Conservation (phyloP, 1,284 basidiomycete genomes). For the Malassezia nana region DNA sequence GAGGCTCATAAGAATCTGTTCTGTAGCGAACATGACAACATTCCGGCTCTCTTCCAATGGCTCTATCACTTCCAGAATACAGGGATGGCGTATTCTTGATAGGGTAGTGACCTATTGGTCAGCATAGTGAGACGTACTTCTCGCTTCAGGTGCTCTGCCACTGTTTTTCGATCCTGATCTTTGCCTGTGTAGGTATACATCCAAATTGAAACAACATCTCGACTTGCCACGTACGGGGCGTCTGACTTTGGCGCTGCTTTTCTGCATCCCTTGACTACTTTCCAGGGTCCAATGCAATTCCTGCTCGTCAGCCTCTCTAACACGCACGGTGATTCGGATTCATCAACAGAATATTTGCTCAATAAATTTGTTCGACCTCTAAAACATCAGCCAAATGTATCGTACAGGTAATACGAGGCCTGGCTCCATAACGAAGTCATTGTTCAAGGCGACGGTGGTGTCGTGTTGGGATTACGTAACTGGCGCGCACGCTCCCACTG, state of each 20-base stretch:
- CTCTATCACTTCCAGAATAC: constrained; percentile 94
- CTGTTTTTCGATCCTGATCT: constrained; percentile 22
- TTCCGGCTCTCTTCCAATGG: constrained; percentile 81
- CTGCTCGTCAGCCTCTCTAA: neutral
- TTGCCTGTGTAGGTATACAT: constrained; percentile 25
- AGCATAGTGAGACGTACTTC: constrained; percentile 20
- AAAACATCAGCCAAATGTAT: neutral
- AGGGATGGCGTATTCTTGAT: constrained; percentile 79
- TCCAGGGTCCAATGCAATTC: constrained; percentile 40
- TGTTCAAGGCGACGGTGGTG: neutral
- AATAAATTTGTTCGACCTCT: constrained; percentile 42
- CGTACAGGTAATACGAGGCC: constrained; percentile 27
- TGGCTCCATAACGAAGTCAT: constrained; percentile 38
- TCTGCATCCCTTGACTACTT: constrained; percentile 33
- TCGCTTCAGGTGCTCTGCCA: constrained; percentile 40
- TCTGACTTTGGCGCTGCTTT: constrained; percentile 20
- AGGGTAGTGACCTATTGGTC: constrained; percentile 59
- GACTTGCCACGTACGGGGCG: constrained; percentile 7
- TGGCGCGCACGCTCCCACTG: neutral
- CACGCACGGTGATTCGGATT: constrained; percentile 23
- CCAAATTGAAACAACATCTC: constrained; percentile 33
- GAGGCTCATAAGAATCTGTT: constrained; percentile 51
- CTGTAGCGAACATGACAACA: constrained; percentile 85
- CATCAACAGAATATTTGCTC: constrained; percentile 39
- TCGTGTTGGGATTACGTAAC: constrained; percentile 2